Percentiles rank a stretch among this genome's conserved stretches.
phyloP scores from a whole-genome alignment of 176 grass and related monocot genomes.

The Carex littledalei region DNA sequence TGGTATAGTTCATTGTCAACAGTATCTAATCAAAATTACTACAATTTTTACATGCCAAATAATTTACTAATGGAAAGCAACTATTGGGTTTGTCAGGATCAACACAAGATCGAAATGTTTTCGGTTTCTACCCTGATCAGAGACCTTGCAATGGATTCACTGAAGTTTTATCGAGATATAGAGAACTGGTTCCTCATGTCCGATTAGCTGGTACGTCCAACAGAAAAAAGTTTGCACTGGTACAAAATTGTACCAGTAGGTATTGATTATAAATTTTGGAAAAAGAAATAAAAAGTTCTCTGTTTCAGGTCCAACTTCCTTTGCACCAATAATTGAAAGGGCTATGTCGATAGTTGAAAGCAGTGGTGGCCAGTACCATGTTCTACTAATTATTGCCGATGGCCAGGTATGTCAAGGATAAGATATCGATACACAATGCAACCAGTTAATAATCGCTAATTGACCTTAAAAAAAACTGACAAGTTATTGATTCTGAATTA shows the following conservation, averaged over 20 bases:
- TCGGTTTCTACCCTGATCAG: slow-evolving; percentile 9
- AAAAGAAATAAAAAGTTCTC: neutral
- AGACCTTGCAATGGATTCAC: slow-evolving; percentile 15
- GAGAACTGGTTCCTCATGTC: slow-evolving; percentile 6
- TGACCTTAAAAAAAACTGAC: too few relatives aligned
- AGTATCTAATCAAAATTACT: neutral
- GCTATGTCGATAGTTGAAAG: slow-evolving; percentile 26
- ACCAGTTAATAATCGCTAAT: too few relatives aligned
- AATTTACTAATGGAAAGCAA: neutral
- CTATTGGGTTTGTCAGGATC: slow-evolving; percentile 4
- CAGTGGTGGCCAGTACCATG: slow-evolving; percentile 23
- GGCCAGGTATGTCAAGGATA: neutral
- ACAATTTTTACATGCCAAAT: neutral
- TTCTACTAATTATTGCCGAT: slow-evolving; percentile 33
- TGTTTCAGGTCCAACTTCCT: slow-evolving; percentile 23
- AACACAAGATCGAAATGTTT: slow-evolving; percentile 8
- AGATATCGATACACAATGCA: neutral
- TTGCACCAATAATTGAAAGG: slow-evolving; percentile 36
- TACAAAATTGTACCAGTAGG: neutral
- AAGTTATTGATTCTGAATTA: too few relatives aligned
- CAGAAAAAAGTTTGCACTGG: neutral
- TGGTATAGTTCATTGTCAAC: neutral
- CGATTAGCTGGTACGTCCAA: neutral
- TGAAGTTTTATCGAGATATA: slow-evolving; percentile 19
- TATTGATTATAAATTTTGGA: neutral